phyloP scores from a whole-genome alignment of 441 rosid genomes.

The Erysimum pusillum region DNA sequence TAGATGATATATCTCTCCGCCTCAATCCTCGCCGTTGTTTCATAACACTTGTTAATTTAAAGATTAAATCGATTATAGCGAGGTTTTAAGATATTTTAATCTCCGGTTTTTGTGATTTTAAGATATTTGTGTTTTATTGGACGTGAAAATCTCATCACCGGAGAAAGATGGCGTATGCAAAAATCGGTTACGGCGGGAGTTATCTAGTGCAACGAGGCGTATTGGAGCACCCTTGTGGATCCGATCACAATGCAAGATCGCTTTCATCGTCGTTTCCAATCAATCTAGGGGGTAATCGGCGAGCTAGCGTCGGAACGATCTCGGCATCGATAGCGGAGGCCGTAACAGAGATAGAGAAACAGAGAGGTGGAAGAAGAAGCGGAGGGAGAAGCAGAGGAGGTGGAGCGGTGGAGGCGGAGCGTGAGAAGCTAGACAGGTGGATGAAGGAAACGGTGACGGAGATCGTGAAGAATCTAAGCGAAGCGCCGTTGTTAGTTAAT shows the following conservation, averaged over 20 bases:
- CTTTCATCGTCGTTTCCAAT: conserved; percentile 36
- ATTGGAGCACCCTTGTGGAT: conserved; percentile 39
- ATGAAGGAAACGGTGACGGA: conserved; percentile 77
- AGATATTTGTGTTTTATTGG: background rate
- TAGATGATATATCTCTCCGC: conserved; percentile 1
- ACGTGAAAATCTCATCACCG: conserved; percentile 24
- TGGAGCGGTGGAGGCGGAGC: conserved; percentile 30
- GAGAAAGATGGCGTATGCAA: conserved; percentile 40
- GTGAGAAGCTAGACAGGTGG: conserved; percentile 76
- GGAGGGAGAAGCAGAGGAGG: conserved; percentile 1
- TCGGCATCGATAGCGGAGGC: conserved; percentile 41
- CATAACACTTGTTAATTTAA: background rate
- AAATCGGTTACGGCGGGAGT: conserved; percentile 41
- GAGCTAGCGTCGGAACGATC: conserved; percentile 32
- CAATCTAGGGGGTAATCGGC: conserved; percentile 7
- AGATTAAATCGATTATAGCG: conserved; percentile 1
- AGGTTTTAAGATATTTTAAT: background rate
- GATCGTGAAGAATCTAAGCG: conserved; percentile 70
- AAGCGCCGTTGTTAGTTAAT: conserved; percentile 77
- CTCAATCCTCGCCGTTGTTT: conserved; percentile 25
- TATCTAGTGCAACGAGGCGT: conserved; percentile 47
- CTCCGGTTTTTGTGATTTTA: conserved; percentile 9
- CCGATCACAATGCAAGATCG: conserved; percentile 37
- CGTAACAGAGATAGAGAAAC: conserved; percentile 40
- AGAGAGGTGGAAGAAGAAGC: conserved; percentile 28